Evolutionary conservation across 257 asterid genomes (phyloP), one percentile per base, ranked within the genome.

Genomic region (Nicotiana obtusifolia): DNA sequence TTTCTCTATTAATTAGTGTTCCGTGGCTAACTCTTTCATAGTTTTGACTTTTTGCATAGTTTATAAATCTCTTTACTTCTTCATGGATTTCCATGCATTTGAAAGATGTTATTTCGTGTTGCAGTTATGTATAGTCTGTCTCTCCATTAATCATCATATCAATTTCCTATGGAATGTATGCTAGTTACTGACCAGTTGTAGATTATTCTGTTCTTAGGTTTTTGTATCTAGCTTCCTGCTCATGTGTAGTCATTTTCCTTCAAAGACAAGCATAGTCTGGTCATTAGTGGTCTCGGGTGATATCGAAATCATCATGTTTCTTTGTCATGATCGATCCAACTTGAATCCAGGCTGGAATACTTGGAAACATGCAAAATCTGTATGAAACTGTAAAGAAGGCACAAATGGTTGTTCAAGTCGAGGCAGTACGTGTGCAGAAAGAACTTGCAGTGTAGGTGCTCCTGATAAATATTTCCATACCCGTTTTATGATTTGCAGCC

Each of bases 301-400:
- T 73, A 73, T 73, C 22, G 14, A 47, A 69, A 19, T 82, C 22
- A 26, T 30, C 4, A 19, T 30, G n/a, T 30, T 30, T 75, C 49
- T 22, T 19, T 79, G 52, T 59, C 17, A 75, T 73, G 84, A 80
- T 85, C 8, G 52, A 13, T 82, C 65, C 19, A 64, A 78, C 57
- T 83, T 86, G 64, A 82, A 65, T 84, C 76, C 84, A 95, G 99
- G 98, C 97, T 78, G 99, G 99, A 86, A 85, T 95, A 49, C 76
- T 95, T 3, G 99, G 99, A 82, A 95, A 95, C 88, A 95, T 95
- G 99, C 98, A 93, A 89, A 95, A 92, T 84, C 88, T 95, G 26
- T 94, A 91, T 28, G 98, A 95, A 88, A 95, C 98, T 2, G 98
- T 95, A 85, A 95, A 95, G 90, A 95, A 93, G 89, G 99, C 99